Base-by-base conservation (phyloP, 2,329 filamentous ascomycete species). In the Exophiala alcalophila region DNA sequence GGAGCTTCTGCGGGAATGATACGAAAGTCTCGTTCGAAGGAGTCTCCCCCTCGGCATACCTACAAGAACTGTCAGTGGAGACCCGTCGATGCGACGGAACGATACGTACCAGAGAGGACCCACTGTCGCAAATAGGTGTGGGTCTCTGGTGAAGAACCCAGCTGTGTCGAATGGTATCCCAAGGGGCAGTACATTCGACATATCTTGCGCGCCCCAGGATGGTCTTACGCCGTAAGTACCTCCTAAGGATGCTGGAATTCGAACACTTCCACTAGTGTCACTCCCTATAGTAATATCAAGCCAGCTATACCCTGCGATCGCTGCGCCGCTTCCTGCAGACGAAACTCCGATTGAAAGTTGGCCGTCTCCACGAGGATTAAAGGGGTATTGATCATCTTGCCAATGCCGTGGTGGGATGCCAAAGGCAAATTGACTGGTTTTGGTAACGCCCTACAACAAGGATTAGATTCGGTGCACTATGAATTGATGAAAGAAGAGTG, bases 191-290 rank as follows among this genome's bases (percentile, higher is more conserved):
- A n/a, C n/a, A n/a, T n/a, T n/a, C n/a, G n/a, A n/a, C n/a, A n/a
- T n/a, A n/a, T n/a, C 15, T 3, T 11, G n/a, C 12, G 15, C 3
- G 4, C n/a, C 8, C 70, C 29, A 11, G n/a, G 46, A 69, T 69
- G 20, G 24, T 14, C 37, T 26, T 21, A 36, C 1, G n/a, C 69
- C 72, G 25, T 70, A 74, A 0, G 68, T 44, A 1, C 71, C 72
- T 12, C 67, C 61, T 1, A 63, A 57, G 0, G 59, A 59, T 1
- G 70, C 67, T 0, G 72, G 72, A 0, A 67, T 62, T 8, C 71
- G 64, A 43, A 74, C 70, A 11, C 68, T 68, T 4, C 67, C 67
- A 3, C 68, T 71, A 2, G 70, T 75, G 30, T 67, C 65, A 9
- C 54, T 60, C 2, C 65, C 65, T 30, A 67, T 60, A 5, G 63